Evolutionary conservation across 176 grass and related monocot genomes (phyloP).

Genomic region (Bromus sterilis): DNA sequence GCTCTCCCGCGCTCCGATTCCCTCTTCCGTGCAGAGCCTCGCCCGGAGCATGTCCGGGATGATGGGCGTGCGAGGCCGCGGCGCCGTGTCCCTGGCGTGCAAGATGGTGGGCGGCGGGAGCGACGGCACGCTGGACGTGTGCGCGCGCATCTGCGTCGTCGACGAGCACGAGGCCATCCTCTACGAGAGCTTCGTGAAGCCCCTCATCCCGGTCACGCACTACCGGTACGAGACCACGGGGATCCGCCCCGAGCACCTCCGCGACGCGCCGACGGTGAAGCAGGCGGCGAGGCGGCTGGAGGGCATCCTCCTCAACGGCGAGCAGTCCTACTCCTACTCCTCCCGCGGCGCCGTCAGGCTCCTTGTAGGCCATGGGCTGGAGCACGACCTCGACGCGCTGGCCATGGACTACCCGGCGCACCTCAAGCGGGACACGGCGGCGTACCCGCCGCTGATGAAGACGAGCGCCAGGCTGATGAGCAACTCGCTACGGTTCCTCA

Average conservation of each 20-base stretch:
- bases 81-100: slow-evolving; percentile 54
- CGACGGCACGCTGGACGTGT: slow-evolving; percentile 65
- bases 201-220: slow-evolving; percentile 52
- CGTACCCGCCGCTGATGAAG: slow-evolving; percentile 79
- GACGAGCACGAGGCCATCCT: slow-evolving; percentile 49
- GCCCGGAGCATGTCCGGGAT: slow-evolving; percentile 5
- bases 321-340: slow-evolving; percentile 32
- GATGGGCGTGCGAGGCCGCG: not conserved
- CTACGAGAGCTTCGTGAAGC: slow-evolving; percentile 54
- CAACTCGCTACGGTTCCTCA: slow-evolving; percentile 71
- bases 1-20: not conserved
- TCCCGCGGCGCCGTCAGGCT: slow-evolving; percentile 10
- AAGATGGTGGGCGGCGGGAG: slow-evolving; percentile 82
- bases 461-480: slow-evolving; percentile 63
- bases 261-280: slow-evolving; percentile 36
- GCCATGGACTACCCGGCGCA: slow-evolving; percentile 53
- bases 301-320: slow-evolving; percentile 48
- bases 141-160: slow-evolving; percentile 55
- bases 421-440: slow-evolving; percentile 61
- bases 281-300: slow-evolving; percentile 32
- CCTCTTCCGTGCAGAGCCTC: not conserved
- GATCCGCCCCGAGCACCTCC: slow-evolving; percentile 63
- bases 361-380: slow-evolving; percentile 62
- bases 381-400: slow-evolving; percentile 59
- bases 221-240: slow-evolving; percentile 73